Base-by-base conservation (phyloP, 208 protist genomes). In the Crithidia bombi region DNA sequence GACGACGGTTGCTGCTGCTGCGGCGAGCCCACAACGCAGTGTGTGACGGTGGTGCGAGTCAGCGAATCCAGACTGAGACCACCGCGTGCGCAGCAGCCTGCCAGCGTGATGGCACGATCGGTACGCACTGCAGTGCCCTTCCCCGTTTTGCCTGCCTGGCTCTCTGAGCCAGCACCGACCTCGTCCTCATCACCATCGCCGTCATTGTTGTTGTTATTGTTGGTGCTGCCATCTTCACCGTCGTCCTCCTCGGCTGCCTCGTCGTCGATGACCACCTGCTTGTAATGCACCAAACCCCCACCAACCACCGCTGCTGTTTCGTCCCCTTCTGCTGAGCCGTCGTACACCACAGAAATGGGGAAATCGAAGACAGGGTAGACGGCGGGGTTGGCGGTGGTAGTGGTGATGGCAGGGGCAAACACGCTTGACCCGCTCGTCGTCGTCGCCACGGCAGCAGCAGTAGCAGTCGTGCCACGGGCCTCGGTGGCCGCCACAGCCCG, bases 21-120 rank as follows among this genome's bases (percentile, higher is more conserved):
- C 26, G 79, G 81, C 17, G 68, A 56, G 51, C 90, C 90, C 32
- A 95, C 58, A 3, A 92, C 85, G 63, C 86, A 89, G 69, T 95
- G 87, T 0, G 71, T 75, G 3, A 95, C 33, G 9, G 65, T 69
- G n/a, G 75, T 77, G 49, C 85, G 76, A 19, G 75, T 90, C 36
- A 95, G 79, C 14, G 90, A 65, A 51, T 86, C 81, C 23, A 92
- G 73, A 12, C 46, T 67, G 15, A 85, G 52, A 11, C 90, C 90
- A 21, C 56, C 79, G 28, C 83, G 69, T n/a, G 89, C 72, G 44
- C 81, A 90, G 21, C 92, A 64, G 49, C 90, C 90, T 14, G 86
- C 73, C 4, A 95, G 52, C 26, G 58, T 79, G 35, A 86, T 81
- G 23, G 49, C 69, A 15, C 66, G 43, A 51, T 84, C 75, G 19